A percentile compares a stretch with the other conserved stretches of the same genome.
phyloP scores from a whole-genome alignment of 2,329 filamentous ascomycete genomes.

The Pyrenochaeta sp. region DNA sequence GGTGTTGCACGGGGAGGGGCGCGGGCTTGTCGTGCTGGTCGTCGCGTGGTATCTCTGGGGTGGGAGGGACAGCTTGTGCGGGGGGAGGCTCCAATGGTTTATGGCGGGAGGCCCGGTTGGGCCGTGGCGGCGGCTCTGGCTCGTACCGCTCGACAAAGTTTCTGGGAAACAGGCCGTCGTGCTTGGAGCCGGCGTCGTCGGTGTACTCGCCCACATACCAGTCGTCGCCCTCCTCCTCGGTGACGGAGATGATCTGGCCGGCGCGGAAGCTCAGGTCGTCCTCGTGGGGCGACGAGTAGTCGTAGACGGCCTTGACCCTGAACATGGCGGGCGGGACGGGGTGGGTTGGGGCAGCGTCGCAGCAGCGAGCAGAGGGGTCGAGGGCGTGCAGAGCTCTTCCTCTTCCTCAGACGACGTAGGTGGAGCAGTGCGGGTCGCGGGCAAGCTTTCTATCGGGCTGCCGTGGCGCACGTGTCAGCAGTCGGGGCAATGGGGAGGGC shows the following conservation, averaged over 20 bases:
- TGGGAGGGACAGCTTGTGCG: slow-evolving; percentile 34
- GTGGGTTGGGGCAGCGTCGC: no score
- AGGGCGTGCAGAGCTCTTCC: no score
- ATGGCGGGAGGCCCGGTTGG: slow-evolving; percentile 70
- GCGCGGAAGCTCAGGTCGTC: slow-evolving; percentile 88
- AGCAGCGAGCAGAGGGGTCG: no score
- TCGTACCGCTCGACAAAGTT: slow-evolving; percentile 99
- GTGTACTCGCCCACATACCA: slow-evolving; percentile 93
- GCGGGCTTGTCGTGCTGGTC: slow-evolving; percentile 34
- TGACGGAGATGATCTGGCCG: slow-evolving; percentile 93
- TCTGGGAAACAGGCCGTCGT: slow-evolving; percentile 88
- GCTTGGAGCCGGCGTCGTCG: slow-evolving; percentile 75
- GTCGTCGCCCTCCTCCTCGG: slow-evolving; percentile 88
- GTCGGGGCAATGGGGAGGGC: slow-evolving; percentile 15
- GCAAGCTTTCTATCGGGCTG: slow-evolving; percentile 17
- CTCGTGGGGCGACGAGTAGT: slow-evolving; percentile 91
- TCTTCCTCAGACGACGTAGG: no score
- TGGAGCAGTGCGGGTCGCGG: slow-evolving; percentile 18
- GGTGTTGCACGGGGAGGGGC: slow-evolving; percentile 24
- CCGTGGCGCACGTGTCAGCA: slow-evolving; percentile 23
- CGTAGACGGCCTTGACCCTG: slow-evolving; percentile 95
- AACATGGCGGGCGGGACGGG: slow-evolving; percentile 63
- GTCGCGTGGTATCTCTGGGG: slow-evolving; percentile 37
- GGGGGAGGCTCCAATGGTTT: slow-evolving; percentile 44
- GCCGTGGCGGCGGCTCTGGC: slow-evolving; percentile 86